Percentiles rank a stretch among this genome's conserved stretches.
These are phyloP conservation scores for Nematodospora valgi DNA, from an alignment of 805 yeast genomes.

Conservation along the genomic window DNA sequence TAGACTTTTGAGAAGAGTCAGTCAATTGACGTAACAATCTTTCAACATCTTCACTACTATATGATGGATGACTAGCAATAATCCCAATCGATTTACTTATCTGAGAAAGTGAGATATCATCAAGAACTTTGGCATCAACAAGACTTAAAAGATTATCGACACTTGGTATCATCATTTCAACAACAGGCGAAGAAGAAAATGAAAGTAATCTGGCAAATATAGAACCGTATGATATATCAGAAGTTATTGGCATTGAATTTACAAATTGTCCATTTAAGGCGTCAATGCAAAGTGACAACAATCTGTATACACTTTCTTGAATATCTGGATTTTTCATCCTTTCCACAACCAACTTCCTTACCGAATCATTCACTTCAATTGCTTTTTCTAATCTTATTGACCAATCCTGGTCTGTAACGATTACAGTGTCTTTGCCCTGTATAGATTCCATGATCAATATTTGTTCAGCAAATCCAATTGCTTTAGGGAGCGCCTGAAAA, in stretches of 20 bases:
- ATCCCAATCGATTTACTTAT: slow-evolving; percentile 49
- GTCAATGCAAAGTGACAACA: slow-evolving; percentile 31
- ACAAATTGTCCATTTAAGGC: slow-evolving; percentile 27
- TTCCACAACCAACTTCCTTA: slow-evolving; percentile 26
- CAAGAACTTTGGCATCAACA: slow-evolving; percentile 17
- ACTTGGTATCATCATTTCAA: slow-evolving; percentile 17
- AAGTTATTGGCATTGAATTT: slow-evolving; percentile 10
- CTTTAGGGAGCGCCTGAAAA: slow-evolving; percentile 29
- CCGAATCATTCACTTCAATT: slow-evolving; percentile 55
- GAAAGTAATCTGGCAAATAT: slow-evolving; percentile 31
- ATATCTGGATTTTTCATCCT: slow-evolving; percentile 18
- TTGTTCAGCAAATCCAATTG: slow-evolving; percentile 53
- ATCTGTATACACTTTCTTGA: slow-evolving; percentile 18
- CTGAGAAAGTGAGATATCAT: slow-evolving; percentile 22
- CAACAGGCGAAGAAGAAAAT: slow-evolving; percentile 24
- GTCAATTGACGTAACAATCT: slow-evolving; percentile 4
- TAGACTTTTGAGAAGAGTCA: slow-evolving; percentile 9
- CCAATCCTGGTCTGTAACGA: slow-evolving; percentile 76
- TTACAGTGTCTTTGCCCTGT: slow-evolving; percentile 47
- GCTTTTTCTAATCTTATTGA: slow-evolving; percentile 64
- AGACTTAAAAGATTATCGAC: slow-evolving; percentile 22
- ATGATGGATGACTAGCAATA: slow-evolving; percentile 41
- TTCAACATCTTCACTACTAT: slow-evolving; percentile 6
- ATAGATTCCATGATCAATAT: slow-evolving; percentile 66
- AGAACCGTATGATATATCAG: slow-evolving; percentile 32